Evolutionary conservation across 1,284 basidiomycete species (phyloP), one percentile per base, ranked within the genome.

Genomic region (Ustilago shanxiensis): DNA sequence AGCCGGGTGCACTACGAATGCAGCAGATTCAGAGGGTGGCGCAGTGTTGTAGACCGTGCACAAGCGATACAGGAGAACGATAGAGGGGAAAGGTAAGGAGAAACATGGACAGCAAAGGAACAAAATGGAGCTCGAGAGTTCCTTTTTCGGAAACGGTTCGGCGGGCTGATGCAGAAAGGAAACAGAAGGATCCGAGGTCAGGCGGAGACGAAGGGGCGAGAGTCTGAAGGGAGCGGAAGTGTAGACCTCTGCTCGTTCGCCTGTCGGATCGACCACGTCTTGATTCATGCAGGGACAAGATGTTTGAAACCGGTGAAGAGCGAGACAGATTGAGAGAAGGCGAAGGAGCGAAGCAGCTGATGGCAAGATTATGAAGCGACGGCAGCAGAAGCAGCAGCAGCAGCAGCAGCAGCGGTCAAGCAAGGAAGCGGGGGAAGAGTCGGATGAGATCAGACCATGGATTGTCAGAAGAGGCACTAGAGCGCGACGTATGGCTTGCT

Each of bases 291-390:
- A 60, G 37, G 51, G 37, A 29, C 31, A 61, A 28, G 24, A 37
- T 61, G 59, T 53, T 33, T 61, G 37, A 61, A 61, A 53, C 50
- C 59, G 51, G 51, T 45, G 35, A 45, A 8, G 37, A 53, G 47
- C 24, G 47, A 49, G 26, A 49, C 24, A 49, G 24, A 16, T 3
- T 14, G 47, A 28, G 47, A 49, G 47, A 45, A 33, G 20, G 44
- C n/a, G 58, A 13, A 20, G 20, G 35, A 49, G 31, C 31, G 29
- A 50, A 33, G 29, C 57, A 37, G 44, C 44, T 49, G 16, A 47
- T 44, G 20, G 41, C 16, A n/a, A 44, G 41, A n/a, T 39, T 1
- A 16, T 6, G 18, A 16, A 16, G 14, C n/a, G n/a, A n/a, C n/a
- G 37, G 37, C 37, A 39, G 37, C 9, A 16, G 14, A 14, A 16